phyloP scores from a whole-genome alignment of 257 asterid species.

The Salvia splendens region DNA sequence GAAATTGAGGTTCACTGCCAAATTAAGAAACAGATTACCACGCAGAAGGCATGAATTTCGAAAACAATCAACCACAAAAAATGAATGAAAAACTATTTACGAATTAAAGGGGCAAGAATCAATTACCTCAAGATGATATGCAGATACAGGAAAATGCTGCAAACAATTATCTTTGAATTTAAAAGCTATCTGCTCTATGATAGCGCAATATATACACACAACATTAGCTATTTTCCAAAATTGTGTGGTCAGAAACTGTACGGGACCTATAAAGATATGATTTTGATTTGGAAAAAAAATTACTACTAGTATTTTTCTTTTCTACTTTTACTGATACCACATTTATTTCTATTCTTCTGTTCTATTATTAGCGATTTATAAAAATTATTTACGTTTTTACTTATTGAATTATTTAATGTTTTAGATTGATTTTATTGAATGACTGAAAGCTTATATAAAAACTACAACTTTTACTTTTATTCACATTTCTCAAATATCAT shows the following conservation, averaged over 20 bases:
- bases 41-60: not conserved
- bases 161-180: not conserved
- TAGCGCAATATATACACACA: conserved; percentile 12
- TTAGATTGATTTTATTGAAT: no score
- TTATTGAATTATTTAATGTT: no score
- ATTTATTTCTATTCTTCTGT: no score
- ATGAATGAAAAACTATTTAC: not conserved
- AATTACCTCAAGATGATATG: conserved; percentile 34
- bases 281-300: not conserved
- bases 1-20: not conserved
- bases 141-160: conserved; percentile 17
- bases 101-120: conserved; percentile 14
- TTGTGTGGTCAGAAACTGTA: conserved; percentile 35
- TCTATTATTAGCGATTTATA: no score
- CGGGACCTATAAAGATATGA: conserved; percentile 22
- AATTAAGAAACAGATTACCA: conserved; percentile 6
- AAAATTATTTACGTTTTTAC: no score
- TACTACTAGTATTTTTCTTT: no score
- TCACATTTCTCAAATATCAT: no score
- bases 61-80: not conserved
- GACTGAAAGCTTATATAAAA: no score
- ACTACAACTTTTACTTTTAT: no score
- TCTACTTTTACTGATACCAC: no score
- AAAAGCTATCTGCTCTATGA: conserved; percentile 27
- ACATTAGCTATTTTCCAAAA: not conserved